Percentiles rank a stretch among this genome's conserved stretches.
These are phyloP conservation scores for Fusarium sp. DNA, from an alignment of 2,329 filamentous ascomycete genomes.

Conservation along the genomic window DNA sequence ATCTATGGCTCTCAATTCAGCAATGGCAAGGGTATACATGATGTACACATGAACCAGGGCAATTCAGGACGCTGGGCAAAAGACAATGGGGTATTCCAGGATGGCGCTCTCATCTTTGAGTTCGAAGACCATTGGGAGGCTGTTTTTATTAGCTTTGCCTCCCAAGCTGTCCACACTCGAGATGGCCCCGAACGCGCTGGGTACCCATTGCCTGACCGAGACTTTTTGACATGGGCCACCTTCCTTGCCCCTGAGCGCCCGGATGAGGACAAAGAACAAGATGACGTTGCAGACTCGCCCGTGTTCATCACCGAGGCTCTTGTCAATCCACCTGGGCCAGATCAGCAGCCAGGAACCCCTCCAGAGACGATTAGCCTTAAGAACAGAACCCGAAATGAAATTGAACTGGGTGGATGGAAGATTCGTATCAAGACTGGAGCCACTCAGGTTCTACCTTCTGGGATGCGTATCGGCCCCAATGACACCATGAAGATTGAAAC, in stretches of 20 bases:
- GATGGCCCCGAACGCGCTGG: background rate
- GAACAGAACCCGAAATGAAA: background rate
- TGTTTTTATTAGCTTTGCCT: background rate
- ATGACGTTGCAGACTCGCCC: background rate
- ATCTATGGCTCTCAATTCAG: background rate
- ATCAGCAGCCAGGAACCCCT: background rate
- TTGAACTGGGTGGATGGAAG: background rate
- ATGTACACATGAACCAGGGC: background rate
- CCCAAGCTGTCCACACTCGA: background rate
- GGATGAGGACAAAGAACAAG: too few relatives aligned
- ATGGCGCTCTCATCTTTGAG: background rate
- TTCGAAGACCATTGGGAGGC: background rate
- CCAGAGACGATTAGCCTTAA: background rate
- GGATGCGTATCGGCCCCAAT: background rate
- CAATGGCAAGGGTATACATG: background rate
- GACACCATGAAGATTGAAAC: background rate
- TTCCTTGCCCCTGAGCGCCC: background rate
- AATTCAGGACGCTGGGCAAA: background rate
- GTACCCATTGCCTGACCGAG: background rate
- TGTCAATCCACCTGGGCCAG: background rate
- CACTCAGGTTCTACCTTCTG: background rate
- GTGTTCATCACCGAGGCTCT: background rate
- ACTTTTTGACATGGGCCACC: background rate
- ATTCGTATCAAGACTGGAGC: background rate
- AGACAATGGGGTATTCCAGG: background rate